Base-by-base conservation (phyloP, 148 eudicot species). In the Heliamphora exappendiculata region DNA sequence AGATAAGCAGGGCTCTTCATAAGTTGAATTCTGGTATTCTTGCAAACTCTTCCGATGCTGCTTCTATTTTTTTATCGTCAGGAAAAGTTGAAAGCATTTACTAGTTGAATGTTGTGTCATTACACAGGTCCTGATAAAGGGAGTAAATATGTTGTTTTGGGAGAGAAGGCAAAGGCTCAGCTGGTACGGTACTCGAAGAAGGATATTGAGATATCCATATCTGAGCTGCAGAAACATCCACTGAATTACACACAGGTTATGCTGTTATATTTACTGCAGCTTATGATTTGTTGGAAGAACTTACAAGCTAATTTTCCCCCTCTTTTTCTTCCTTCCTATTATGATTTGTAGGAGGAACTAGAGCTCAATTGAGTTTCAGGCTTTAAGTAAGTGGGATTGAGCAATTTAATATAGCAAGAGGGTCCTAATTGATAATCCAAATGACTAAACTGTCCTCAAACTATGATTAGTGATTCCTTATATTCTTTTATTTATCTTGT, bases 101-200 rank as follows among this genome's bases (percentile, higher is more conserved):
- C 6, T 53, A 50, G 50, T 34, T 41, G 72, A 51, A 11, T 59
- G 2, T 76, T 71, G 24, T 37, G 17, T 41, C 54, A 34, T 22
- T 76, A 65, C 74, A 65, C 74, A 95, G 99, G 91, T 72, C 89
- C 97, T 78, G 99, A 95, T 28, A 84, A 85, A 82, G 97, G 89
- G 79, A 67, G 76, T 29, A 92, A 84, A 72, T 95, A 85, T 88
- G 97, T 92, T 71, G 70, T 95, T 49, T 74, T 92, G 87, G 99
- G 97, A 75, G 97, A 95, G 78, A 95, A 95, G 85, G 99, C 93
- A 54, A 95, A 92, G 83, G 96, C 85, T 73, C 97, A 91, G 79
- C 89, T 95, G 36, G 60, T 92, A 70, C 89, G 96, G 66, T 97
- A 91, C 86, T 95, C 96, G 24, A 95, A 84, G 83, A 84, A 90